Evolutionary conservation across 306 rosid genomes (phyloP), one percentile per base, ranked within the genome.

Genomic region (Dalbergia cochinchinensis): DNA sequence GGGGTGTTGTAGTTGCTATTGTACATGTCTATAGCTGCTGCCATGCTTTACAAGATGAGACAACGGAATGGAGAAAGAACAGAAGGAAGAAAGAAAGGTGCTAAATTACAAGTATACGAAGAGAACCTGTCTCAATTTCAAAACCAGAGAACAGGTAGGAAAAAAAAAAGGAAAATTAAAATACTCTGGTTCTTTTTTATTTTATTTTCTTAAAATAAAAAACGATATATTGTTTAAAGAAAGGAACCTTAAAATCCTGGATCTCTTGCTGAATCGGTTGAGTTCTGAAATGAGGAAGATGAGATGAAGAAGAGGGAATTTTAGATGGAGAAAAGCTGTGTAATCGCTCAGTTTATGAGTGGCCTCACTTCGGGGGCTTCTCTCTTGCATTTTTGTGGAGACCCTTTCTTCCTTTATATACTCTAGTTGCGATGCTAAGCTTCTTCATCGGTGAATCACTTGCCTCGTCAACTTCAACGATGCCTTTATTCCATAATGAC

Each of bases 21-120:
- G 83, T 79, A 88, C 50, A 81, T 16, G 80, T 85, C 93, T 76
- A 88, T 78, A 54, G 87, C 83, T 54, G 90, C 77, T 55, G 88
- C 85, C 98, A 90, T 94, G 76, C 8, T 41, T 64, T 70, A 41
- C 65, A 15, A 71, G 3, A 33, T 3, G 0, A 37, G 39, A 8
- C 8, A 11, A 60, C n/a, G 11, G 31, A 26, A 26, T 26, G 31
- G 31, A 26, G 31, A 26, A 26, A 26, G 31, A 26, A 26, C 31
- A 15, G 48, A 42, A 54, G 4, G 0, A 3, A 15, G n/a, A 69
- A 75, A 58, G 16, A 42, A 58, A 51, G 13, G 22, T n/a, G 8
- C 16, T 39, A 75, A 53, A n/a, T 20, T n/a, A 7, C n/a, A 16
- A n/a, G 31, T 50, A 11, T 69, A 19, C 6, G 35, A 41, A 42